Evolutionary conservation across 2,329 filamentous ascomycete genomes (phyloP).

Genomic region (Calonectria ilicicola): DNA sequence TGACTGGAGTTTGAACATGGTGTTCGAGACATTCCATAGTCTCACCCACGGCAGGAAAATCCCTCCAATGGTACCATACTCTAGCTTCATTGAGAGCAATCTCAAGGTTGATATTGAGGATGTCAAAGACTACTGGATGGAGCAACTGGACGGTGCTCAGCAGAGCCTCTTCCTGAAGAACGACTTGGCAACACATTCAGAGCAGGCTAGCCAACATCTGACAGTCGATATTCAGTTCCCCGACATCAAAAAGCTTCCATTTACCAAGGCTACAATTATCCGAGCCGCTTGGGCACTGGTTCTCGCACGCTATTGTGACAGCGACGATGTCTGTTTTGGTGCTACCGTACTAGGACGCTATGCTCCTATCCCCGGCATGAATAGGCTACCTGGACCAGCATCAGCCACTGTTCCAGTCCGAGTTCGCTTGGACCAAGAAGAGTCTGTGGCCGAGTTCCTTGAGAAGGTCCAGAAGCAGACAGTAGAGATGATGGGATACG

Average conservation of each 20-base stretch:
- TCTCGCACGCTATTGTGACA: slow-evolving; percentile 13
- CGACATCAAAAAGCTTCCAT: background rate
- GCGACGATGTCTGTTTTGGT: slow-evolving; percentile 46
- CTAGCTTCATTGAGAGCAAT: background rate
- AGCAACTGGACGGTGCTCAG: background rate
- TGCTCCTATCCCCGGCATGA: slow-evolving; percentile 37
- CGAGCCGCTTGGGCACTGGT: slow-evolving; percentile 23
- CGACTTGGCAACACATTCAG: background rate
- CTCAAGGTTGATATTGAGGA: background rate
- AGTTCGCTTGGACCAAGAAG: slow-evolving; percentile 20
- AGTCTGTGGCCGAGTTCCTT: slow-evolving; percentile 51
- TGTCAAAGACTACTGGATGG: background rate
- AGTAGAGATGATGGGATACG: slow-evolving; percentile 38
- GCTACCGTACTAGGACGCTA: slow-evolving; percentile 39
- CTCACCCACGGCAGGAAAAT: slow-evolving; percentile 10
- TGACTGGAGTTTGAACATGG: slow-evolving; percentile 21
- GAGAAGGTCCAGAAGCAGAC: slow-evolving; percentile 41
- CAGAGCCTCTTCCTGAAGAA: background rate
- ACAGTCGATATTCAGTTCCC: background rate
- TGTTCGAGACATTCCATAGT: slow-evolving; percentile 14
- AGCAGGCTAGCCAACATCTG: background rate
- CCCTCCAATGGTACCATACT: background rate
- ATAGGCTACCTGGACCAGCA: slow-evolving; percentile 40
- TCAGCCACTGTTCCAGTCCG: slow-evolving; percentile 44
- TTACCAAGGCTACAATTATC: slow-evolving; percentile 19